Conservation (phyloP, 352 stramenopile species). For the Pythium dissimile region DNA sequence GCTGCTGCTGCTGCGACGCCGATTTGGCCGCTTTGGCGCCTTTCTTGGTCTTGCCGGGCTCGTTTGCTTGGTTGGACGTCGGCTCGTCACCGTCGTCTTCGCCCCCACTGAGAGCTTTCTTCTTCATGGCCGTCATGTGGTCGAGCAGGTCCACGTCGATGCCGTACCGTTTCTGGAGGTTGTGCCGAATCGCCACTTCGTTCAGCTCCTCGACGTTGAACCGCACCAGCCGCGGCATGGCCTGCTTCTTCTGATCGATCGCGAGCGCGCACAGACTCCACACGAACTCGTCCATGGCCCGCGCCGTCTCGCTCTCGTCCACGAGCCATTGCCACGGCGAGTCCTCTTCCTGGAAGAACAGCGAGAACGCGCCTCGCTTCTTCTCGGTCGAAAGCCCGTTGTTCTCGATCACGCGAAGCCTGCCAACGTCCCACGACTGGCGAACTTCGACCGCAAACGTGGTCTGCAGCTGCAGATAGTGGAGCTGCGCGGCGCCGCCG, state of each 20-base stretch:
- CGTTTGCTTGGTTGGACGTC: neutral
- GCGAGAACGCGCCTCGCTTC: slow-evolving; percentile 45
- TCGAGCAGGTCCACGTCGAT: slow-evolving; percentile 60
- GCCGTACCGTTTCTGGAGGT: slow-evolving; percentile 58
- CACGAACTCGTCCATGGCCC: slow-evolving; percentile 70
- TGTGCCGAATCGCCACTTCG: slow-evolving; percentile 44
- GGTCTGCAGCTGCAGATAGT: slow-evolving; percentile 65
- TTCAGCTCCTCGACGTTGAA: slow-evolving; percentile 61
- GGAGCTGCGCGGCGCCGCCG: slow-evolving; percentile 31
- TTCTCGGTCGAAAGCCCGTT: slow-evolving; percentile 48
- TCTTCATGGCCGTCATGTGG: slow-evolving; percentile 45
- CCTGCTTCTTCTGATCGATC: slow-evolving; percentile 52
- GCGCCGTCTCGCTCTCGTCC: slow-evolving; percentile 40
- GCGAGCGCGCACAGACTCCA: slow-evolving; percentile 62
- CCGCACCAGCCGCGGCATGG: slow-evolving; percentile 47
- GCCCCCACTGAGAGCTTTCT: slow-evolving; percentile 12
- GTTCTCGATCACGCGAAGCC: slow-evolving; percentile 59
- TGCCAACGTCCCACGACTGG: slow-evolving; percentile 53
- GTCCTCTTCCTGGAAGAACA: slow-evolving; percentile 48
- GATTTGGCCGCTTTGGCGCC: slow-evolving; percentile 4
- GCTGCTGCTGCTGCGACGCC: slow-evolving; percentile 20
- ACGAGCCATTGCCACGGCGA: slow-evolving; percentile 57
- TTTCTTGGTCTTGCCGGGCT: neutral
- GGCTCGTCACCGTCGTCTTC: slow-evolving; percentile 6
- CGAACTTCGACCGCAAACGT: slow-evolving; percentile 64